These are phyloP conservation scores for Coemansia sp. DNA, from an alignment of 192 early-diverging fungal genomes.

Conservation along the genomic window DNA sequence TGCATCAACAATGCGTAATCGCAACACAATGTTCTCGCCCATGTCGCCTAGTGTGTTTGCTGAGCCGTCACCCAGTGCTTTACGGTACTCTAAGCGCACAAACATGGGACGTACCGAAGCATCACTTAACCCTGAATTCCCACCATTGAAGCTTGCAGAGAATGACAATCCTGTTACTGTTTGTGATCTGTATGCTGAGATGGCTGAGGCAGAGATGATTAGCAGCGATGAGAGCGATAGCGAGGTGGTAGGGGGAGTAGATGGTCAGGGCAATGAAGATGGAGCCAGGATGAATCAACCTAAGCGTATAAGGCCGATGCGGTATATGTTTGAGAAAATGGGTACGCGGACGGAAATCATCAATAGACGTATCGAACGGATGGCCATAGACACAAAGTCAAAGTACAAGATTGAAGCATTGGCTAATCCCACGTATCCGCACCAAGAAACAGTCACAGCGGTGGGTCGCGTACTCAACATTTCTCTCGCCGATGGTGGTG, in stretches of 20 bases:
- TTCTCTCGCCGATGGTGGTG: conserved; percentile 64
- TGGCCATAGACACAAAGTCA: conserved; percentile 39
- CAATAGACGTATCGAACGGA: conserved; percentile 47
- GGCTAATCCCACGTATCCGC: conserved; percentile 50
- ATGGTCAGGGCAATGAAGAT: not conserved
- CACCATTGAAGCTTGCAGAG: conserved; percentile 12
- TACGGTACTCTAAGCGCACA: conserved; percentile 34
- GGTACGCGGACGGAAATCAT: conserved; percentile 33
- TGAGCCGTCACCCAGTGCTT: conserved; percentile 44
- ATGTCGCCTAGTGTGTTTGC: conserved; percentile 47
- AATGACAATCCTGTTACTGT: conserved; percentile 4
- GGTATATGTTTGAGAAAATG: conserved; percentile 51
- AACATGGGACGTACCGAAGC: conserved; percentile 39
- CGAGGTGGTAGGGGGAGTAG: not conserved
- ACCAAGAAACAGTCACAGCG: conserved; percentile 59
- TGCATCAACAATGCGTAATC: conserved; percentile 5
- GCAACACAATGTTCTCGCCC: conserved; percentile 21
- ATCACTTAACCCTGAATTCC: conserved; percentile 25
- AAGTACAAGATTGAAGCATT: conserved; percentile 45
- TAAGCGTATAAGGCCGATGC: conserved; percentile 26
- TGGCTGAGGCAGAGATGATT: not conserved
- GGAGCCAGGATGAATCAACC: not conserved
- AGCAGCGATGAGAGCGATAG: conserved; percentile 27
- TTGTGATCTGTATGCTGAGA: conserved; percentile 4
- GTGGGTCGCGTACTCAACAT: conserved; percentile 79